Evolutionary conservation across 805 yeast genomes (phyloP), one percentile per base, ranked within the genome.

Genomic region (Crinitomyces ghanaensis): DNA sequence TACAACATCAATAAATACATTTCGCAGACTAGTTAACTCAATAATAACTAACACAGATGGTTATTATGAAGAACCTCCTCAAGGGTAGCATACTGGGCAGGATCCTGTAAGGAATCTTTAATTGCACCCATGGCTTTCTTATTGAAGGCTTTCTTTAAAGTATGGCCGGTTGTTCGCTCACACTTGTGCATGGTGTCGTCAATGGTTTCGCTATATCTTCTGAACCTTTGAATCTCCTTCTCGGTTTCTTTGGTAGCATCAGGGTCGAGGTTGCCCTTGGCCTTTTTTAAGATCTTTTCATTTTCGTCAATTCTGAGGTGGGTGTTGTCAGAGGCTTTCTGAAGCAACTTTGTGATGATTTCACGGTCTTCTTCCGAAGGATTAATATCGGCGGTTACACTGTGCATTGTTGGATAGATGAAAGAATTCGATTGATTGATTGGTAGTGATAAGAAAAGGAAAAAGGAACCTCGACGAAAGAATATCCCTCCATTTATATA

Each of bases 341-440:
- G 30, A 17, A 46, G 44, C 37, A 38, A 36, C 26, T 35, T 43
- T 19, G 42, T 39, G 33, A 46, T 43, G 16, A 16, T 15, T 37
- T 46, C 50, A 22, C 50, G 40, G 33, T 44, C 48, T 28, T 40
- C 46, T 25, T 41, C 42, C 18, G 43, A 40, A 11, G 50, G 50
- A 37, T 46, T 44, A 29, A 46, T 46, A 23, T 44, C 49, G 9
- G 43, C 39, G 9, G 50, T 43, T n/a, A 33, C 20, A 9, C n/a
- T 21, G 35, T 43, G 42, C 30, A 33, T 28, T 24, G 15, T 21
- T n/a, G n/a, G n/a, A n/a, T n/a, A n/a, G n/a, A n/a, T n/a, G n/a
- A n/a, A n/a, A n/a, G n/a, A n/a, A n/a, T n/a, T n/a, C n/a, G n/a
- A n/a, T n/a, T n/a, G n/a, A n/a, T n/a, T n/a, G n/a, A n/a, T n/a